Evolutionary conservation across 805 yeast genomes (phyloP).

Genomic region (Wickerhamia fluorescens): DNA sequence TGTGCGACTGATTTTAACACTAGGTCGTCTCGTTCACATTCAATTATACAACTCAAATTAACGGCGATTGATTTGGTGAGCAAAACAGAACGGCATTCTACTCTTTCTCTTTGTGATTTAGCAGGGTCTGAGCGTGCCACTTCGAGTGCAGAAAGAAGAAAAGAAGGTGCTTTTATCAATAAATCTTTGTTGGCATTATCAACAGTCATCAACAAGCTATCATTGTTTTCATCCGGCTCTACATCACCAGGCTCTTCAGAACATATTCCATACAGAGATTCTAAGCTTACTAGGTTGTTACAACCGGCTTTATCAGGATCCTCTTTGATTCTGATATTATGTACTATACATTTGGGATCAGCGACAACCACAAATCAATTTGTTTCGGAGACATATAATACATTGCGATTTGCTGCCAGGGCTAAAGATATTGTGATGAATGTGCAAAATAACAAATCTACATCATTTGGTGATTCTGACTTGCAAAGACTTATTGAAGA

Average conservation of each 20-base stretch:
- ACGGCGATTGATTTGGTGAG: constrained; percentile 34
- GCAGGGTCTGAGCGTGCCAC: constrained; percentile 92
- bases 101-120: constrained; percentile 82
- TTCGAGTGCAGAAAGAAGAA: constrained; percentile 67
- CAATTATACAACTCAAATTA: constrained; percentile 68
- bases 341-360: constrained; percentile 71
- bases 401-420: constrained; percentile 85
- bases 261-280: constrained; percentile 90
- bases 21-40: constrained; percentile 86
- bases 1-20: constrained; percentile 87
- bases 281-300: constrained; percentile 79
- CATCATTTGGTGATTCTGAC: constrained; percentile 35
- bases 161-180: constrained; percentile 91
- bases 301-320: constrained; percentile 92
- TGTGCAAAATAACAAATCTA: constrained; percentile 47
- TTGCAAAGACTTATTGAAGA: constrained; percentile 39
- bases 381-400: constrained; percentile 75
- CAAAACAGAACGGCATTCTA: constrained; percentile 41
- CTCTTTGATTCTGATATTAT: constrained; percentile 74
- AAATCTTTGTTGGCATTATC: constrained; percentile 86
- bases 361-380: constrained; percentile 27
- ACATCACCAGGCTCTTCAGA: constrained; percentile 22
- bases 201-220: constrained; percentile 80
- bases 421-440: constrained; percentile 78
- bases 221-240: constrained; percentile 28